Evolutionary conservation across 2,329 filamentous ascomycete genomes (phyloP).

Genomic region (Stagonosporopsis chrysanthemi): DNA sequence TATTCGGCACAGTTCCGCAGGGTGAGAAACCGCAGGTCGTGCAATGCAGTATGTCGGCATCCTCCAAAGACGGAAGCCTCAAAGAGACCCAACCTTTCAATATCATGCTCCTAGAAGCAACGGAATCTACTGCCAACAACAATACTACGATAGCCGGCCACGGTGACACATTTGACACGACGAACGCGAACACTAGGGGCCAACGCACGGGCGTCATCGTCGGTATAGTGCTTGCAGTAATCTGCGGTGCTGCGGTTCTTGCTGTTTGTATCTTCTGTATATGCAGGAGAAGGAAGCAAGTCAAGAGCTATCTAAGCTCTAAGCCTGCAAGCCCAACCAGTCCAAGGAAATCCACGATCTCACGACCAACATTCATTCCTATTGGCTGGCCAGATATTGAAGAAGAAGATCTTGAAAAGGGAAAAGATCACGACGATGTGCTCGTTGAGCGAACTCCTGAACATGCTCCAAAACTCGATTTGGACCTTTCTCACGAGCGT

Average conservation of each 20-base stretch:
- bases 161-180: slow-evolving; percentile 17
- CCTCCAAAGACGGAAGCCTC: slow-evolving; percentile 32
- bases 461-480: slow-evolving; percentile 50
- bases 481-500: slow-evolving; percentile 41
- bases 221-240: slow-evolving; percentile 44
- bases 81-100: slow-evolving; percentile 56
- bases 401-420: slow-evolving; percentile 51
- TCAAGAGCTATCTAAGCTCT: slow-evolving; percentile 30
- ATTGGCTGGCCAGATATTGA: slow-evolving; percentile 37
- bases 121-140: slow-evolving; percentile 12
- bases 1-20: slow-evolving; percentile 59
- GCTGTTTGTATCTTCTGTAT: slow-evolving; percentile 29
- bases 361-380: slow-evolving; percentile 49
- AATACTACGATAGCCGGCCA: slow-evolving; percentile 9
- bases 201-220: slow-evolving; percentile 33
- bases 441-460: slow-evolving; percentile 34
- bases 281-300: slow-evolving; percentile 33
- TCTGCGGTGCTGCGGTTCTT: slow-evolving; percentile 39
- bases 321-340: slow-evolving; percentile 31
- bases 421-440: slow-evolving; percentile 31
- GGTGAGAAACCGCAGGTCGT: slow-evolving; percentile 50
- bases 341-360: slow-evolving; percentile 49
- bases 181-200: slow-evolving; percentile 6
- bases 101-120: slow-evolving; percentile 44
- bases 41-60: slow-evolving; percentile 55